phyloP scores from a whole-genome alignment of 352 stramenopile genomes.

The Pythium sp. region DNA sequence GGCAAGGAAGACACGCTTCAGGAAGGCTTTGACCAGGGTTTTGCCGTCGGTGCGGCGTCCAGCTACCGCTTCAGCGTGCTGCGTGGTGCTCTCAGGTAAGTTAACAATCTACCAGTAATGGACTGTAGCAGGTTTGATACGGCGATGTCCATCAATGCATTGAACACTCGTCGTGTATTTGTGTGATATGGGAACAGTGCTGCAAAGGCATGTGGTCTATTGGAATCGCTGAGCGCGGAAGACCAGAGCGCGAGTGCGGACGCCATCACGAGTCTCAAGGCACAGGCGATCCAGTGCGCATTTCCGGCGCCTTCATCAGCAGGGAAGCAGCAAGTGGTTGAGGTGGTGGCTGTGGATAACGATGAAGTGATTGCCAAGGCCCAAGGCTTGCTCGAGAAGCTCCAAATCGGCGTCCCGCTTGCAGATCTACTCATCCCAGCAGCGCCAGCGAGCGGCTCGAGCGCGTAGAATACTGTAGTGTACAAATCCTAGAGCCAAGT shows the following conservation, averaged over 20 bases:
- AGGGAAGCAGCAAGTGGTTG: background rate
- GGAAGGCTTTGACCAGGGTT: conserved; percentile 65
- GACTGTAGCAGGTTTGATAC: too few species aligned
- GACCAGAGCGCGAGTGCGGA: background rate
- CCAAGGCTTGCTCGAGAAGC: conserved; percentile 4
- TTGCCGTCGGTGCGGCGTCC: conserved; percentile 27
- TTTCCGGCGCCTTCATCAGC: background rate
- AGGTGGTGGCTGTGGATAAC: background rate
- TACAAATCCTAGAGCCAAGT: background rate
- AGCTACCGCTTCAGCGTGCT: conserved; percentile 47
- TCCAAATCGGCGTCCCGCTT: background rate
- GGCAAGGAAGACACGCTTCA: conserved; percentile 74
- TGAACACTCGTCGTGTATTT: background rate
- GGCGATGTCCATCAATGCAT: background rate
- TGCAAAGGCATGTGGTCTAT: conserved; percentile 7
- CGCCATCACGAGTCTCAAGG: background rate
- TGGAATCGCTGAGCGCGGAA: background rate
- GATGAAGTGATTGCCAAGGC: background rate
- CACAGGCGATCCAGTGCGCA: conserved; percentile 13
- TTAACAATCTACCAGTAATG: background rate
- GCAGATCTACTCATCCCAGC: background rate
- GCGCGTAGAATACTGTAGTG: background rate
- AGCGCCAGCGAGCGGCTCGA: background rate
- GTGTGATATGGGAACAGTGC: conserved; percentile 3
- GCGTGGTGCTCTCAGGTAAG: conserved; percentile 43